Percentiles rank a stretch among this genome's conserved stretches.
Conservation (phyloP, 352 stramenopile species). For the Pythium pyrilobum region DNA sequence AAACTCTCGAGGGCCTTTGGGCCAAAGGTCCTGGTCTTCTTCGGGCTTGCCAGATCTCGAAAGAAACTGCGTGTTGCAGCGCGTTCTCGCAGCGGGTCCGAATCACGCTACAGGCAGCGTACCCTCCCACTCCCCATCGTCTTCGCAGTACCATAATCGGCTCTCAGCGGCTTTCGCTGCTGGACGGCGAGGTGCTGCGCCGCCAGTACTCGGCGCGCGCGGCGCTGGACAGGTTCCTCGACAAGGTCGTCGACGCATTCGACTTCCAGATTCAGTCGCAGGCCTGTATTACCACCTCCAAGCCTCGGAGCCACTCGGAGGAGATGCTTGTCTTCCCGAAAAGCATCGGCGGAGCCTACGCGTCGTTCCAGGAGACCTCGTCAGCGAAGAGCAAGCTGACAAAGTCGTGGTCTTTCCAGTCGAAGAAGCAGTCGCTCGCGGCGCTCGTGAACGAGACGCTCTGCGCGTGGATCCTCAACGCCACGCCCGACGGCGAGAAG, state of each 20-base stretch:
- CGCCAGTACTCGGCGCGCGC: slow-evolving; percentile 17
- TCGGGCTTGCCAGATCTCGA: too few species aligned
- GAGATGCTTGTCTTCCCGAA: background rate
- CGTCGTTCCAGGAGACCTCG: background rate
- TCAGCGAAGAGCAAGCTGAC: background rate
- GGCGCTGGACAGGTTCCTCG: slow-evolving; percentile 29
- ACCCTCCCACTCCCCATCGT: background rate
- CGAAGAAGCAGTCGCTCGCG: slow-evolving; percentile 6
- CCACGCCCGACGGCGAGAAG: slow-evolving; percentile 11
- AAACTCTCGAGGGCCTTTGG: too few species aligned
- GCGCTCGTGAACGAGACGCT: slow-evolving; percentile 22
- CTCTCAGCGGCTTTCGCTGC: slow-evolving; percentile 28
- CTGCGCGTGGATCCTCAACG: slow-evolving; percentile 22
- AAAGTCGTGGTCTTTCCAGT: background rate
- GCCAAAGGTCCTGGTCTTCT: too few species aligned
- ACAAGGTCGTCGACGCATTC: slow-evolving; percentile 28
- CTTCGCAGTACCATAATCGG: slow-evolving; percentile 5
- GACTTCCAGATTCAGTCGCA: slow-evolving; percentile 28
- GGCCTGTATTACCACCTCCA: too few species aligned
- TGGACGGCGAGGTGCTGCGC: slow-evolving; percentile 26
- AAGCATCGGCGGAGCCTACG: slow-evolving; percentile 2
- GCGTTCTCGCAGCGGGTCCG: too few species aligned
- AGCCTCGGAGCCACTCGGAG: background rate
- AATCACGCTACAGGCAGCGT: slow-evolving; percentile 15
- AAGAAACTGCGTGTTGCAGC: too few species aligned